Evolutionary conservation across 1,284 basidiomycete genomes (phyloP), one percentile per base, ranked within the genome.

Genomic region (Trichosporon faecale): DNA sequence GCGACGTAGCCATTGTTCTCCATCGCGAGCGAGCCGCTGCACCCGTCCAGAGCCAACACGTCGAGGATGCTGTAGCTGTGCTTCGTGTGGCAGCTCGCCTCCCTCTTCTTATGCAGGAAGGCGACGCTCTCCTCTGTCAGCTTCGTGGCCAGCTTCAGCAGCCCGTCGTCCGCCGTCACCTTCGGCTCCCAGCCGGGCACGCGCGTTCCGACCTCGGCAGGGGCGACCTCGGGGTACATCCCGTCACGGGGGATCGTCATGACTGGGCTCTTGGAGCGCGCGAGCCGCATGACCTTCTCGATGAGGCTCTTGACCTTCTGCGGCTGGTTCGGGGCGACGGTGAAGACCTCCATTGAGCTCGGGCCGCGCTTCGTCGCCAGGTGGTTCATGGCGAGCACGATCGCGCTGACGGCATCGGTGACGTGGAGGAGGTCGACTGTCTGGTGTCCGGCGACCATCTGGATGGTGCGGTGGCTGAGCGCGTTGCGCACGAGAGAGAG

Each of bases 371-470:
- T 68, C 21, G 37, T 27, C 12, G 57, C 46, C 4, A 77, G 68
- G 1, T 67, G 71, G 12, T 71, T 69, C 23, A 77, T 70, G 4
- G 76, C 72, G 27, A 76, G 71, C 2, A 72, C 40, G 46, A 80
- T 65, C 3, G 73, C 77, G 68, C 76, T 66, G 21, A 79, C 70
- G 8, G 73, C 76, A 57, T 80, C 78, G 40, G 75, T 74, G 16
- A 79, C 76, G 68, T 76, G 74, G 21, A 80, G 72, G 72, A 79
- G 76, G 67, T 75, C 72, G 57, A 76, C 76, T 33, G 78, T 70
- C 65, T 79, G 78, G 46, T 77, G 73, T 4, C 79, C 78, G 6
- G 75, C 78, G n/a, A 77, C 74, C 23, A 79, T 77, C 68, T 80
- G 79, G 35, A 80, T 76, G 0, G 75, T 69, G 23, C 75, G 75